These are phyloP conservation scores for Nematocida parisii DNA, from an alignment of 371 early-diverging fungal genomes.

Conservation along the genomic window DNA sequence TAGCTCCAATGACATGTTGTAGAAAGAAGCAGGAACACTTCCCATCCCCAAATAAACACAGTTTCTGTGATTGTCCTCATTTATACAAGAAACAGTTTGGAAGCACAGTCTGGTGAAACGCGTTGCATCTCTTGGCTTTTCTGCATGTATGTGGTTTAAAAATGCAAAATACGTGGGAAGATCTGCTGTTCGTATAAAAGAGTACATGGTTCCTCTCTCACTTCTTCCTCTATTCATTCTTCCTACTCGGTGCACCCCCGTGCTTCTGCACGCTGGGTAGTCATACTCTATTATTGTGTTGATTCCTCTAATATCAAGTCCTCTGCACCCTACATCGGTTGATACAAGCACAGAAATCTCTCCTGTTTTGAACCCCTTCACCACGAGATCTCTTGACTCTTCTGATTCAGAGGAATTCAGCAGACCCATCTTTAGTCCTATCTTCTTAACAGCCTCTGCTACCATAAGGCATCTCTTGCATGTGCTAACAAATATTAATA, in stretches of 20 bases:
- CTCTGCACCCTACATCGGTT: slow-evolving; percentile 96
- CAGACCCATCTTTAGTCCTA: background rate
- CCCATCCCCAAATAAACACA: slow-evolving; percentile 49
- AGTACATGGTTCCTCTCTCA: slow-evolving; percentile 83
- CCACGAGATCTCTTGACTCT: slow-evolving; percentile 61
- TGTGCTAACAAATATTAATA: slow-evolving; percentile 95
- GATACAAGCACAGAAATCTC: slow-evolving; percentile 80
- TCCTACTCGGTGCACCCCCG: slow-evolving; percentile 94
- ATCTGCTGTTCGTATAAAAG: slow-evolving; percentile 39
- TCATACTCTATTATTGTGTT: slow-evolving; percentile 94
- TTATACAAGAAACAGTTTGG: background rate
- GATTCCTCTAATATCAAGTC: slow-evolving; percentile 92
- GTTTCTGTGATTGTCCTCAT: slow-evolving; percentile 11
- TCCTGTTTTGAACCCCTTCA: slow-evolving; percentile 70
- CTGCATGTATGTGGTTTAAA: slow-evolving; percentile 50
- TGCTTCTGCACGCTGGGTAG: slow-evolving; percentile 82
- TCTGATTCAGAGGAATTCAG: slow-evolving; percentile 57
- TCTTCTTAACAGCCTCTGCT: slow-evolving; percentile 5
- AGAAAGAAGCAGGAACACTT: slow-evolving; percentile 26
- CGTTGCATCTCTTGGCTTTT: slow-evolving; percentile 50
- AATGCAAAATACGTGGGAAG: slow-evolving; percentile 50
- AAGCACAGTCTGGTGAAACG: slow-evolving; percentile 34
- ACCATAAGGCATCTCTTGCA: slow-evolving; percentile 85
- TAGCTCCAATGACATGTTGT: background rate
- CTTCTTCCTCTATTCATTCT: slow-evolving; percentile 88